phyloP scores from a whole-genome alignment of 1,139 yeast genomes.

The Candida sanyaensis region DNA sequence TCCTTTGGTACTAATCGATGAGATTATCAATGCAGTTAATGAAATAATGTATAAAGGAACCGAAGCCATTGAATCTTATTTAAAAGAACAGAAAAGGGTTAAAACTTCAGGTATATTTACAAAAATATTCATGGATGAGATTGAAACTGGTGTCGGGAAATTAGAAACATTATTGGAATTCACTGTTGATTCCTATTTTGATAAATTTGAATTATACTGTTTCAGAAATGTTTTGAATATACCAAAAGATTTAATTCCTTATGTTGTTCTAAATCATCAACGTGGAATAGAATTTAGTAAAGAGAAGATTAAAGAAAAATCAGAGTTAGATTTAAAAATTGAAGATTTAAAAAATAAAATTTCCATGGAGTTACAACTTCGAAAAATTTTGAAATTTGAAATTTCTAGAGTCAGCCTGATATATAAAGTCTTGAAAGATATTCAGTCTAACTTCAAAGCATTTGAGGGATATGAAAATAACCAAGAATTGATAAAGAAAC shows the following conservation, averaged over 20 bases:
- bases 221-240: constrained; percentile 73
- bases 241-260: constrained; percentile 67
- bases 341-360: constrained; percentile 40
- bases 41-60: constrained; percentile 84
- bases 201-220: constrained; percentile 81
- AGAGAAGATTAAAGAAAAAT: constrained; percentile 15
- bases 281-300: constrained; percentile 45
- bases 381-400: constrained; percentile 44
- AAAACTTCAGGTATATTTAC: constrained; percentile 22
- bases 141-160: constrained; percentile 75
- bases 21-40: constrained; percentile 86
- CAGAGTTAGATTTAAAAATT: constrained; percentile 38
- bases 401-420: constrained; percentile 37
- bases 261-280: constrained; percentile 71
- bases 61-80: constrained; percentile 71
- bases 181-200: constrained; percentile 82
- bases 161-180: constrained; percentile 77
- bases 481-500: constrained; percentile 35
- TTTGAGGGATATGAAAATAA: constrained; percentile 16
- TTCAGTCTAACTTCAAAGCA: constrained; percentile 14
- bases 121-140: constrained; percentile 44
- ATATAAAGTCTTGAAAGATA: constrained; percentile 29
- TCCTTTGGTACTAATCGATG: constrained; percentile 85
- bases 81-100: constrained; percentile 34
- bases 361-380: constrained; percentile 44